phyloP scores from a whole-genome alignment of 768 basidiomycete species.

The Suillus americanus region DNA sequence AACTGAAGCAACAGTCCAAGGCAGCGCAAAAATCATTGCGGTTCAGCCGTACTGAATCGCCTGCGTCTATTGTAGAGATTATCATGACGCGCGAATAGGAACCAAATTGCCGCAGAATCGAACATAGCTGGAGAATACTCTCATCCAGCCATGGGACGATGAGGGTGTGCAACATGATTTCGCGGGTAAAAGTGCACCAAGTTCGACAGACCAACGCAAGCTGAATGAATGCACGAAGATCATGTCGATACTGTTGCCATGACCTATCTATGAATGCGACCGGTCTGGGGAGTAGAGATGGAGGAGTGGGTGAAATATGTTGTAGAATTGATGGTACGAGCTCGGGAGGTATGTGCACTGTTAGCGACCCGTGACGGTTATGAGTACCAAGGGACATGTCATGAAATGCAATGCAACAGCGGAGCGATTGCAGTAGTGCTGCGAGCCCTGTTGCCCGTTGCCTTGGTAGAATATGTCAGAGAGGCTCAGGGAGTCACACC shows the following conservation, averaged over 20 bases:
- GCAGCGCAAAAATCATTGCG: background rate
- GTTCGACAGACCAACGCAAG: background rate
- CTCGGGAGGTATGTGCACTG: background rate
- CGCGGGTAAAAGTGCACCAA: background rate
- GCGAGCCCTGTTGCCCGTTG: background rate
- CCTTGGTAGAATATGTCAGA: background rate
- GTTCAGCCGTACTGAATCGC: background rate
- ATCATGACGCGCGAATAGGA: background rate
- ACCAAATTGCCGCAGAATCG: background rate
- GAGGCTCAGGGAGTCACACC: background rate
- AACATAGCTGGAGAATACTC: constrained; percentile 9
- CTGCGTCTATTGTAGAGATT: background rate
- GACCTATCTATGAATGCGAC: background rate
- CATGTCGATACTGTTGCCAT: background rate
- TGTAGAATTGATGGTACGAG: constrained; percentile 1
- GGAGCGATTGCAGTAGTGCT: background rate
- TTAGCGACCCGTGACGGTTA: too few species aligned
- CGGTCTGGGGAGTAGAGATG: background rate
- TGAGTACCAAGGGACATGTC: background rate
- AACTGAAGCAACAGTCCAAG: background rate
- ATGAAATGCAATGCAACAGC: background rate
- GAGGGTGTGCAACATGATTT: constrained; percentile 25
- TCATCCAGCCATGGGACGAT: constrained; percentile 27
- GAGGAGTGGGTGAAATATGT: background rate
- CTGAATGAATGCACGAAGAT: background rate